Conservation (phyloP, 352 stramenopile species). For the Phytophthora agathidicida region DNA sequence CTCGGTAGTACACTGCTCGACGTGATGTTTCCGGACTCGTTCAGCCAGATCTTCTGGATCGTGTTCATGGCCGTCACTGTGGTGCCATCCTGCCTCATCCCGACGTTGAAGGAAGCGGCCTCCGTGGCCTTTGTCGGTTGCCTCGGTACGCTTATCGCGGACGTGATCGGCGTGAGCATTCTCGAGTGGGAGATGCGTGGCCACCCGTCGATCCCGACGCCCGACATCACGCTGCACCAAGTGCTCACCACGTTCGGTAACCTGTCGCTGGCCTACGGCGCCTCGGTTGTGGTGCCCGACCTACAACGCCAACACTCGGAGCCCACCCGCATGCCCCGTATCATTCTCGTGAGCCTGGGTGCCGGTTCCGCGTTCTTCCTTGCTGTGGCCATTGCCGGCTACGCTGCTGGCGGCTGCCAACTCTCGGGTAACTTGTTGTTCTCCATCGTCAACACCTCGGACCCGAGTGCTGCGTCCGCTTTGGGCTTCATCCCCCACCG, state of each 20-base stretch:
- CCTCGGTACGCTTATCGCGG: slow-evolving; percentile 31
- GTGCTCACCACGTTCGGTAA: slow-evolving; percentile 34
- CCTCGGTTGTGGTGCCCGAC: slow-evolving; percentile 30
- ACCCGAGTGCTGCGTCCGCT: slow-evolving; percentile 19
- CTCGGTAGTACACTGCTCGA: slow-evolving; percentile 38
- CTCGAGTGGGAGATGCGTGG: slow-evolving; percentile 34
- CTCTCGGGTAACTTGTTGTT: slow-evolving; percentile 38
- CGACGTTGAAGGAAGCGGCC: slow-evolving; percentile 26
- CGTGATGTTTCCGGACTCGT: slow-evolving; percentile 43
- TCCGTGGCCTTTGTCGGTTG: slow-evolving; percentile 29
- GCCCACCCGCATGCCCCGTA: slow-evolving; percentile 43
- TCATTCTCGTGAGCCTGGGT: slow-evolving; percentile 43
- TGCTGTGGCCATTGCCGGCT: slow-evolving; percentile 36
- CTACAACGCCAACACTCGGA: slow-evolving; percentile 44
- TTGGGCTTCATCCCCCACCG: slow-evolving; percentile 35
- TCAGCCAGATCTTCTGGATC: slow-evolving; percentile 37
- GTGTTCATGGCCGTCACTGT: slow-evolving; percentile 37
- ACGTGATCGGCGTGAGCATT: slow-evolving; percentile 26
- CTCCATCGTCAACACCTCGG: slow-evolving; percentile 28
- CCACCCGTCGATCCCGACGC: slow-evolving; percentile 26
- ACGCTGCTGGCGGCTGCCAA: slow-evolving; percentile 41
- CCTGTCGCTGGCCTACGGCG: no score
- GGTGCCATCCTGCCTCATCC: slow-evolving; percentile 29
- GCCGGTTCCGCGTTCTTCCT: slow-evolving; percentile 45
- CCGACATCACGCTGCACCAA: slow-evolving; percentile 34